Conservation (phyloP, 139 green algal species). For the Chlorella sorokiniana region DNA sequence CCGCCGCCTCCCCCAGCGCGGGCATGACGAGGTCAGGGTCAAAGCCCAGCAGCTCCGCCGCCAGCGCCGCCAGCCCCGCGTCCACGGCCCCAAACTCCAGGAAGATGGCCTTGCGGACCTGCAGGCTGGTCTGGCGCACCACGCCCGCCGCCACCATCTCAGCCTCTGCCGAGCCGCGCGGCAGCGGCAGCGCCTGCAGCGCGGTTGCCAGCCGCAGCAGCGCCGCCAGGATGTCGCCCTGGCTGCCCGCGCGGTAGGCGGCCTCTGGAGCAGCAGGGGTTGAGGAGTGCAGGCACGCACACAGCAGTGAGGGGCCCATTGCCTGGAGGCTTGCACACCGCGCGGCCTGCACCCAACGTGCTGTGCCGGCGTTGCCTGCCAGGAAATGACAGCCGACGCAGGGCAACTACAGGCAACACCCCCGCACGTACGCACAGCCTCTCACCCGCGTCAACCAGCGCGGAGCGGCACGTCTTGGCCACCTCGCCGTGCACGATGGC, state of each 20-base stretch:
- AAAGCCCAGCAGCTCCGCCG: constrained; percentile 55
- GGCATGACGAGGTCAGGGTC: constrained; percentile 50
- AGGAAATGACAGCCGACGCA: too few relatives aligned
- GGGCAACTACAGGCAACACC: not conserved
- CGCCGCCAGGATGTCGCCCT: constrained; percentile 20
- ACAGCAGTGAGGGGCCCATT: too few relatives aligned
- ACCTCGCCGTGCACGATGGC: constrained; percentile 44
- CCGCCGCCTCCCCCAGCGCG: constrained; percentile 2
- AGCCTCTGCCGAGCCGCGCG: constrained; percentile 29
- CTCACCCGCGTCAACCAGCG: constrained; percentile 36
- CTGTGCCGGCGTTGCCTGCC: too few relatives aligned
- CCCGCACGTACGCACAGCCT: not conserved
- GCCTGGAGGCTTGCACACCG: too few relatives aligned
- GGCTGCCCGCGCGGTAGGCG: constrained; percentile 27
- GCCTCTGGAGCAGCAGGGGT: constrained; percentile 8
- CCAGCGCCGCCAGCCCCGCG: constrained; percentile 13
- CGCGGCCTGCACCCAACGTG: too few relatives aligned
- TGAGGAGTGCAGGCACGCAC: too few relatives aligned
- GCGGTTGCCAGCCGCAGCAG: constrained; percentile 28
- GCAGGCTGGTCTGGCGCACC: constrained; percentile 28
- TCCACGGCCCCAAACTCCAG: constrained; percentile 28
- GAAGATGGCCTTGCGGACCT: constrained; percentile 45
- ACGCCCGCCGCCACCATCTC: constrained; percentile 49
- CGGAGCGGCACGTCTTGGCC: constrained; percentile 25
- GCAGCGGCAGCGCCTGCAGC: constrained; percentile 46